Conservation (phyloP, 106 monocot genomes). For the Cymbidium sinense region DNA sequence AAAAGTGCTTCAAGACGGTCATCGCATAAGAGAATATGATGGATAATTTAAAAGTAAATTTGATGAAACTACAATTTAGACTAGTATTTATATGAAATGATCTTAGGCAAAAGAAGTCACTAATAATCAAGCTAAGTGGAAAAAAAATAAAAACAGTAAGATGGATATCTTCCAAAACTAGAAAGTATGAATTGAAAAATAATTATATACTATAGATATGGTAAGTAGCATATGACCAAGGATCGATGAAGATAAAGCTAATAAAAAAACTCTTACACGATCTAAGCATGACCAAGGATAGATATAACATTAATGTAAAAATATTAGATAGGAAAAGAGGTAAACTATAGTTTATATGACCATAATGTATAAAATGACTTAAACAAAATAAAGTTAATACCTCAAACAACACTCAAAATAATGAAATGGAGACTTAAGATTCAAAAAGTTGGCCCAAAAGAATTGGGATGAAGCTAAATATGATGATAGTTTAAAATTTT, state of each 20-base stretch:
- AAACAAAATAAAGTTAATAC: no score
- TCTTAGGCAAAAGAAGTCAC: no score
- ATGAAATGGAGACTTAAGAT: no score
- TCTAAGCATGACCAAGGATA: neutral
- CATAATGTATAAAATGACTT: no score
- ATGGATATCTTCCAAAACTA: neutral
- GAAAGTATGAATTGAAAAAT: neutral
- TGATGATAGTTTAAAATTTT: neutral
- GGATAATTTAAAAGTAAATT: neutral
- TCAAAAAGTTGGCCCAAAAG: no score
- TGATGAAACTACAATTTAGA: neutral
- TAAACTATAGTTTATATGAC: no score
- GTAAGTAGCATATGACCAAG: neutral
- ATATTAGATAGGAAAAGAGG: neutral
- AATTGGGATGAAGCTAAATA: neutral
- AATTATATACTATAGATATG: neutral
- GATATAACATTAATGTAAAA: neutral
- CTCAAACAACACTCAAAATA: no score
- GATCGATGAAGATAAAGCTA: neutral
- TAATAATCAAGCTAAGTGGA: neutral
- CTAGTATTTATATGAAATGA: no score
- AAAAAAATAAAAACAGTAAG: neutral
- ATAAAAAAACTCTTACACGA: neutral
- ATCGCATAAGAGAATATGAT: neutral
- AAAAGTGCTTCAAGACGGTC: neutral